Evolutionary conservation across 2,329 filamentous ascomycete genomes (phyloP), one percentile per base, ranked within the genome.

Genomic region (Fusarium ambrosium): DNA sequence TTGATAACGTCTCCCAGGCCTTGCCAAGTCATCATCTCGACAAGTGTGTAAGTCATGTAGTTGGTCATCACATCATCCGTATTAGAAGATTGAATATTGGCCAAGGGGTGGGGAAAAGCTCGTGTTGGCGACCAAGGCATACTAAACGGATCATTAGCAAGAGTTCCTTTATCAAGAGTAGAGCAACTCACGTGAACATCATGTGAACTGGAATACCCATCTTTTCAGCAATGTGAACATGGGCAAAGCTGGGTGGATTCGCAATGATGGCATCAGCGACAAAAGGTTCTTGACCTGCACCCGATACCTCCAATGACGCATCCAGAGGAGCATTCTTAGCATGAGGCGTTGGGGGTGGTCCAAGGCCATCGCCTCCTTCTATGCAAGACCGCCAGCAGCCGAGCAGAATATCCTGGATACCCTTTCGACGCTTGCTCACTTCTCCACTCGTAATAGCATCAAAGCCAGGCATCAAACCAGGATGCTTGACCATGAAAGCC

Each of bases 11-110:
- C 95, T 41, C 95, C 95, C 5, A 98, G 85, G 0, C 95, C 95
- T 83, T 98, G 95, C 95, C 95, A 97, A 13, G 95, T 95, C 88
- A 98, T 91, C 89, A 97, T 94, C 76, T 98, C 95, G 3, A 97
- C 93, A 22, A 97, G 86, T 0, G 92, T 91, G 78, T 97, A 98
- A 0, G 93, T 94, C 66, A 97, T 87, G 79, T 94, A 96, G 77
- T 97, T 97, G 1, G 94, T 93, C 68, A 94, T 88, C n/a, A 90
- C 90, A 6, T 90, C 87, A 77, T 97, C 94, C 1, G 93, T 92
- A 76, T 95, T 94, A 1, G 92, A 91, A 2, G 91, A 91, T 72
- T 94, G 89, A 66, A 97, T 92, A 73, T 97, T 96, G 0, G 95
- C 94, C 27, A 98, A 86, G 0, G 95, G 95, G 78, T 98, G 95